Base-by-base conservation (phyloP, 192 early-diverging fungal genomes). In the Backusella luteola region DNA sequence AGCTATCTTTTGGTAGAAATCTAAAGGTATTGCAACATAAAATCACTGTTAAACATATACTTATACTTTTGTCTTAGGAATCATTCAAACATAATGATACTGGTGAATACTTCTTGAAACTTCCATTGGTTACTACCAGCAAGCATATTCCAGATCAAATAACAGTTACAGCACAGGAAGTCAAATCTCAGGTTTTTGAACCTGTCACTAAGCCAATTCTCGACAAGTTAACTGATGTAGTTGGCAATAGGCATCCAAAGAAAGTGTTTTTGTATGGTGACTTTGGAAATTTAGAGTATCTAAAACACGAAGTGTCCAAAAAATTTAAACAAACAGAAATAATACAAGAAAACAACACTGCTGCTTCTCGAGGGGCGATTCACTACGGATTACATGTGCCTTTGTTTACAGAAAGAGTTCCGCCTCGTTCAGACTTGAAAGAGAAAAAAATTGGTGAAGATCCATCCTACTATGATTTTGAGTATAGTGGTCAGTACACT, bases 141-240 rank as follows among this genome's bases (percentile, higher is more conserved):
- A 63, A 29, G 11, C 21, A 63, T 63, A 29, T 63, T 29, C 56
- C 56, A 29, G 23, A 63, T 63, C 23, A 63, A 63, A 29, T 63
- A 63, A 7, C 56, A 63, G 23, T 63, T 29, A 63, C 21, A 14
- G 88, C 85, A 12, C 80, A 79, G 12, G 84, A 86, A 15, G 69
- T 87, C 74, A 87, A 80, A 71, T 29, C 80, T 19, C 83, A 84
- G 34, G 82, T 86, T 9, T 89, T 89, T 85, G 88, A 89, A n/a
- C 83, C 86, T 0, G 86, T 89, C 11, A 81, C 86, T 34, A 79
- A 79, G 6, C 11, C 7, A 7, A 39, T 69, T 4, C 35, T 69
- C 39, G 36, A 38, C 41, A 19, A 69, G n/a, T 36, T 68, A 35
- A 17, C 3, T 17, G 34, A 36, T 19, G 17, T 68, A 17, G 7